These are phyloP conservation scores for Paracamarosporium sp. DNA, from an alignment of 2,329 filamentous ascomycete genomes.

Conservation along the genomic window DNA sequence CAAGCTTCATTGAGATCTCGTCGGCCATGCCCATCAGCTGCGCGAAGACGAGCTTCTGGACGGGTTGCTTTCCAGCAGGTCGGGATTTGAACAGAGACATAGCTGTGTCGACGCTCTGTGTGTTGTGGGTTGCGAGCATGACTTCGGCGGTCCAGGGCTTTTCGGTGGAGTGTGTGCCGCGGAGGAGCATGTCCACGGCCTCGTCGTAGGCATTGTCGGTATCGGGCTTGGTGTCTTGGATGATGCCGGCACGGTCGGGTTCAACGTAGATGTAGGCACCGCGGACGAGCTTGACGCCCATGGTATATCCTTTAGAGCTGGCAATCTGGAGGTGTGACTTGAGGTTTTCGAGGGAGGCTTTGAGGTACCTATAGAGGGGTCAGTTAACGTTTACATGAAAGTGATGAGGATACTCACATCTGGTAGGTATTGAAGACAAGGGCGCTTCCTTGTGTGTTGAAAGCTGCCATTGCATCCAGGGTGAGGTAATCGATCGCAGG, in stretches of 20 bases:
- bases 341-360: conserved; percentile 1
- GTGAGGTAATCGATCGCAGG: conserved; percentile 5
- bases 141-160: conserved; percentile 7
- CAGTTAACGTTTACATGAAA: background rate
- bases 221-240: conserved; percentile 4
- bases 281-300: conserved; percentile 8
- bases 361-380: background rate
- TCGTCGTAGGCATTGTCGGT: conserved; percentile 4
- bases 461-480: conserved; percentile 5
- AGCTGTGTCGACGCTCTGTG: conserved; percentile 1
- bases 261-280: conserved; percentile 8
- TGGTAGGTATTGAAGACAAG: conserved; percentile 6
- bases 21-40: conserved; percentile 10
- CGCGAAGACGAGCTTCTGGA: conserved; percentile 8
- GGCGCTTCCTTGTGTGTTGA: conserved; percentile 1
- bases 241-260: background rate
- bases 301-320: background rate
- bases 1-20: conserved; percentile 8
- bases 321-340: conserved; percentile 6
- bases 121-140: conserved; percentile 9
- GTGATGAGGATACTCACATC: background rate
- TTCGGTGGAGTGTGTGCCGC: background rate
- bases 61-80: conserved; percentile 1
- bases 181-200: conserved; percentile 6
- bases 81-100: background rate